Evolutionary conservation across 805 yeast species (phyloP).

Genomic region (Metschnikowia cubensis): DNA sequence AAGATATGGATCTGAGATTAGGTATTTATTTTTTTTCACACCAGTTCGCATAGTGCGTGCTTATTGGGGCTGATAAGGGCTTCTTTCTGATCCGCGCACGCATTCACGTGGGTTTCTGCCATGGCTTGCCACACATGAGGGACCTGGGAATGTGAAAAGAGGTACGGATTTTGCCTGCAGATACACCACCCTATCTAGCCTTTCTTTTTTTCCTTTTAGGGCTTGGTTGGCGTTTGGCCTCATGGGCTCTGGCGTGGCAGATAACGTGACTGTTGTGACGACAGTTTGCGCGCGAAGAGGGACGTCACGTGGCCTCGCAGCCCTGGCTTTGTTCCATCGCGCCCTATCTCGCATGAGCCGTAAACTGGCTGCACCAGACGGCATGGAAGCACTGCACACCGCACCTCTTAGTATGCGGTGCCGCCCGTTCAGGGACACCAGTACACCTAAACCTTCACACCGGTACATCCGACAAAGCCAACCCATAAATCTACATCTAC

Average conservation of each 20-base stretch:
- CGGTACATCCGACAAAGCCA: too few relatives aligned
- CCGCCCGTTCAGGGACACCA: not conserved
- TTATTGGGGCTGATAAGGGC: constrained; percentile 14
- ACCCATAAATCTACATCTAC: too few relatives aligned
- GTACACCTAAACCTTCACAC: not conserved
- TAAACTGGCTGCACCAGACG: not conserved
- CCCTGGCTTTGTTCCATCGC: constrained; percentile 4
- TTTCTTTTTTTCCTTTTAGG: too few relatives aligned
- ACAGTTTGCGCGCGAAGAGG: constrained; percentile 2
- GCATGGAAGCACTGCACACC: constrained; percentile 1
- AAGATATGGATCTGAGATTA: not conserved
- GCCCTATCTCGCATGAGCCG: constrained; percentile 4
- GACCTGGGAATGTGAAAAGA: not conserved
- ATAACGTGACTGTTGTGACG: constrained; percentile 6
- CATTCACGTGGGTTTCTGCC: not conserved
- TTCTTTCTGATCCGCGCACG: constrained; percentile 6
- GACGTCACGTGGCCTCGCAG: constrained; percentile 3
- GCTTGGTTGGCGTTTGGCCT: not conserved
- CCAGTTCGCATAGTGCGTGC: constrained; percentile 9
- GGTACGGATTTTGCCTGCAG: too few relatives aligned
- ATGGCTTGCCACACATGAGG: too few relatives aligned
- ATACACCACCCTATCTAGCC: too few relatives aligned
- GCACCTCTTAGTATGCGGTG: too few relatives aligned
- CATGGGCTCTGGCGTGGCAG: not conserved
- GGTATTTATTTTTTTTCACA: constrained; percentile 11